Evolutionary conservation across 345 rosid species (phyloP).

Genomic region (Eucalyptus fibrosa): DNA sequence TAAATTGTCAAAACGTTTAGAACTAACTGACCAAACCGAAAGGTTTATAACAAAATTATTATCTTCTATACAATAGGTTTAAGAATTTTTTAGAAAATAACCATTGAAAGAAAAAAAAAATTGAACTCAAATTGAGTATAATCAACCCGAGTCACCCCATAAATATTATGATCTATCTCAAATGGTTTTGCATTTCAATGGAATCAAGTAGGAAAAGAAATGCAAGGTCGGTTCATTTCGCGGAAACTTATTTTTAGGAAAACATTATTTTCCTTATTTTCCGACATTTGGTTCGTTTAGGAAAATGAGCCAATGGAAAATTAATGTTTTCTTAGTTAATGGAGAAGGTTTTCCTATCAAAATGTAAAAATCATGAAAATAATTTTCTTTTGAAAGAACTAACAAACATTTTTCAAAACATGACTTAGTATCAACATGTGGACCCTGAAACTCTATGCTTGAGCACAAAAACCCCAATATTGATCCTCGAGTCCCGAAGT

Average conservation of each 20-base stretch:
- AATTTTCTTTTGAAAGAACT: too few relatives aligned
- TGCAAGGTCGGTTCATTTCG: fast-evolving
- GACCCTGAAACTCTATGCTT: too few relatives aligned
- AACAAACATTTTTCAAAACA: too few relatives aligned
- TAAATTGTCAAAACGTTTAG: background rate
- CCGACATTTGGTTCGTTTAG: background rate
- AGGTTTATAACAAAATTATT: background rate
- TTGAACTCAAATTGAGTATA: background rate
- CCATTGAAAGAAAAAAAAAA: background rate
- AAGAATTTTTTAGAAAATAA: background rate
- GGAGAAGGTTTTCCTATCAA: background rate
- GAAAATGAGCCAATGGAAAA: too few relatives aligned
- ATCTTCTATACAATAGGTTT: background rate
- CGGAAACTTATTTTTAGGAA: too few relatives aligned
- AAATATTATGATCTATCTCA: background rate
- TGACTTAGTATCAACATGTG: background rate
- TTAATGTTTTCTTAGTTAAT: too few relatives aligned
- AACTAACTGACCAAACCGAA: background rate
- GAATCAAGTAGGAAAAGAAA: background rate
- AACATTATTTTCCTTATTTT: too few relatives aligned
- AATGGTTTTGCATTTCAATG: background rate
- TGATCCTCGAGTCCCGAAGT: too few relatives aligned
- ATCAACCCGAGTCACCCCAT: background rate
- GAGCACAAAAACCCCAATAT: background rate
- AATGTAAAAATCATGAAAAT: too few relatives aligned